A percentile compares a stretch with the other conserved stretches of the same genome.
phyloP scores from a whole-genome alignment of 1,139 yeast genomes.

The Hanseniaspora sp. region DNA sequence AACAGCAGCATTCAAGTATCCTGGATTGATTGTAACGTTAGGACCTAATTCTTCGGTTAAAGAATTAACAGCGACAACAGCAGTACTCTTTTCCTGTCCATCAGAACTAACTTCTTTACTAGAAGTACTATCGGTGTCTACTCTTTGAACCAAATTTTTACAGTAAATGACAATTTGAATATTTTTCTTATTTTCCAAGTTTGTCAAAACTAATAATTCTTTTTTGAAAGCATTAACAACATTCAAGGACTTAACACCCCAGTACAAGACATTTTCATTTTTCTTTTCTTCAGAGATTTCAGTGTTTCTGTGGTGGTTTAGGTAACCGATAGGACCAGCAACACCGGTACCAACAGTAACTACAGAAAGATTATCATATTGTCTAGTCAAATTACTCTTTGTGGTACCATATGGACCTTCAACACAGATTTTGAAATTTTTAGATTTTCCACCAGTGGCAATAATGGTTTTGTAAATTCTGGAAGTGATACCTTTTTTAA shows the following conservation, averaged over 20 bases:
- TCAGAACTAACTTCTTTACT: background rate
- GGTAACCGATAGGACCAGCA: conserved; percentile 42
- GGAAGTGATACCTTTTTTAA: conserved; percentile 38
- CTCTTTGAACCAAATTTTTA: conserved; percentile 28
- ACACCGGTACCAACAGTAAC: conserved; percentile 70
- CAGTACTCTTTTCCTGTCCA: background rate
- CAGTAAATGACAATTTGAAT: conserved; percentile 34
- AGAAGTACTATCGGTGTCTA: conserved; percentile 17
- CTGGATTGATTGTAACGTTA: conserved; percentile 37
- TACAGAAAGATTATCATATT: conserved; percentile 43
- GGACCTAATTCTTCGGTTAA: background rate
- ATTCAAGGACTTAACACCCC: conserved; percentile 40
- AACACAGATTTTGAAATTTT: conserved; percentile 33
- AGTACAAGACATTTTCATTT: conserved; percentile 33
- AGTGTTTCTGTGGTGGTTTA: conserved; percentile 19
- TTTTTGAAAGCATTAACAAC: conserved; percentile 43
- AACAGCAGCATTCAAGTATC: conserved; percentile 38
- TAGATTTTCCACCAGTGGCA: conserved; percentile 20
- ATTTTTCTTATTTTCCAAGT: conserved; percentile 26
- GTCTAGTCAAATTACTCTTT: conserved; percentile 32
- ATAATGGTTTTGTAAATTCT: conserved; percentile 28
- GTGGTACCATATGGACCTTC: conserved; percentile 58
- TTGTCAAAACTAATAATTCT: conserved; percentile 30
- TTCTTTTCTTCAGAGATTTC: conserved; percentile 18
- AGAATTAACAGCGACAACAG: conserved; percentile 5